phyloP scores from a whole-genome alignment of 1,139 yeast genomes.

The Suzukiozyma palmioleophila region DNA sequence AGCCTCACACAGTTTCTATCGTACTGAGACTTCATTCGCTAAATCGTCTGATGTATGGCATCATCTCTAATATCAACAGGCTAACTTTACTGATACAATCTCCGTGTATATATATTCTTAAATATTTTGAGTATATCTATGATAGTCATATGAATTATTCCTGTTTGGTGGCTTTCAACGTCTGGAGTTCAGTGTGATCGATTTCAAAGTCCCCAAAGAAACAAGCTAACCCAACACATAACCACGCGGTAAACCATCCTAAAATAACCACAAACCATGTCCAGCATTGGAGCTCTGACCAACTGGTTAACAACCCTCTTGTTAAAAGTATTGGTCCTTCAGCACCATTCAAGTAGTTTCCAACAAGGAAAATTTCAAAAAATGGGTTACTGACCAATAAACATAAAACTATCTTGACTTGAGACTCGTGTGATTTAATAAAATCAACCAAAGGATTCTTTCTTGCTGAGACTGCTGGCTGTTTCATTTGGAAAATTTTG shows the following conservation, averaged over 20 bases:
- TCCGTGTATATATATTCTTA: too few relatives aligned
- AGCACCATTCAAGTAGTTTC: slow-evolving; percentile 25
- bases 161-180: neutral
- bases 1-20: too few relatives aligned
- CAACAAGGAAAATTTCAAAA: slow-evolving; percentile 32
- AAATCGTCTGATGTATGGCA: too few relatives aligned
- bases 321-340: slow-evolving; percentile 36
- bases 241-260: slow-evolving; percentile 87
- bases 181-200: neutral
- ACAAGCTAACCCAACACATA: slow-evolving; percentile 36
- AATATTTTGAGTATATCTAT: too few relatives aligned
- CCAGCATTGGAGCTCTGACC: slow-evolving; percentile 76
- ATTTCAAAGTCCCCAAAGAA: slow-evolving; percentile 3
- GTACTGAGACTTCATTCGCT: too few relatives aligned
- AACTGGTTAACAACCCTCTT: slow-evolving; percentile 54
- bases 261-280: slow-evolving; percentile 74
- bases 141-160: neutral
- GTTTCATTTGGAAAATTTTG: slow-evolving; percentile 7
- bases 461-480: slow-evolving; percentile 10
- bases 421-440: slow-evolving; percentile 13
- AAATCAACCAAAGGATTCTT: slow-evolving; percentile 9
- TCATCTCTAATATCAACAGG: too few relatives aligned
- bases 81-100: too few relatives aligned
- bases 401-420: slow-evolving; percentile 29
- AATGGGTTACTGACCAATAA: slow-evolving; percentile 54